A percentile compares a stretch with the other conserved stretches of the same genome.
Evolutionary conservation across 768 basidiomycete genomes (phyloP).

Genomic region (Pleurotus djamor): DNA sequence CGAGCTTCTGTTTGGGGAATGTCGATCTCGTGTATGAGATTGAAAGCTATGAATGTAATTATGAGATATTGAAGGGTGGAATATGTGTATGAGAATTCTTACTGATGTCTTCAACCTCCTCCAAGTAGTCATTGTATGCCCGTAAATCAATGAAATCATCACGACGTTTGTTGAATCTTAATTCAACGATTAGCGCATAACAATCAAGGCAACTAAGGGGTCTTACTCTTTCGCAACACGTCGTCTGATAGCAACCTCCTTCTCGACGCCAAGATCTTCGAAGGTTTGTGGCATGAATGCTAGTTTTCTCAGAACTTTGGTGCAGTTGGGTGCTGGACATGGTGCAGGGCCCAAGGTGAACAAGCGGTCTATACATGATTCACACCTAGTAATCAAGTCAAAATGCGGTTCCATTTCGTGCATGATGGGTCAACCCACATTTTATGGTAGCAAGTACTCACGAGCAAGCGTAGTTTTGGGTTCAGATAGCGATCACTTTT

Average conservation of each 20-base stretch:
- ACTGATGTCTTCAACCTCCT: slow-evolving; percentile 91
- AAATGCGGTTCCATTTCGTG: background rate
- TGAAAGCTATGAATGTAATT: slow-evolving; percentile 68
- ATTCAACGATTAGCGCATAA: slow-evolving; percentile 1
- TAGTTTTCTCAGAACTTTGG: slow-evolving; percentile 81
- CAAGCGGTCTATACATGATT: slow-evolving; percentile 95
- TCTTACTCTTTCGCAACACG: slow-evolving; percentile 87
- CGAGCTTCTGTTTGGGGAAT: slow-evolving; percentile 78
- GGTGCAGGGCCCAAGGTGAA: slow-evolving; percentile 96
- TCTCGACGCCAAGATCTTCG: slow-evolving; percentile 89
- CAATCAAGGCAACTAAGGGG: background rate
- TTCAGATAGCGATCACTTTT: slow-evolving; percentile 96
- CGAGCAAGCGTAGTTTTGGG: slow-evolving; percentile 88
- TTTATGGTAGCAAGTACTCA: slow-evolving; percentile 98
- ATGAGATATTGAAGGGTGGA: slow-evolving; percentile 1
- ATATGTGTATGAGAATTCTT: slow-evolving; percentile 11
- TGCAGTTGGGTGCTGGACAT: slow-evolving; percentile 82
- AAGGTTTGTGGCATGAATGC: slow-evolving; percentile 97
- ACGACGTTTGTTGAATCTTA: slow-evolving; percentile 89
- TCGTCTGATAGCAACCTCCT: slow-evolving; percentile 87
- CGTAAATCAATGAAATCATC: slow-evolving; percentile 84
- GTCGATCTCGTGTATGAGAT: slow-evolving; percentile 90
- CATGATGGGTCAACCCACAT: slow-evolving; percentile 57
- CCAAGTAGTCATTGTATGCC: slow-evolving; percentile 92
- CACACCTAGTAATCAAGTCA: slow-evolving; percentile 66